Base-by-base conservation (phyloP, 306 rosid species). In the Echinosophora koreensis region DNA sequence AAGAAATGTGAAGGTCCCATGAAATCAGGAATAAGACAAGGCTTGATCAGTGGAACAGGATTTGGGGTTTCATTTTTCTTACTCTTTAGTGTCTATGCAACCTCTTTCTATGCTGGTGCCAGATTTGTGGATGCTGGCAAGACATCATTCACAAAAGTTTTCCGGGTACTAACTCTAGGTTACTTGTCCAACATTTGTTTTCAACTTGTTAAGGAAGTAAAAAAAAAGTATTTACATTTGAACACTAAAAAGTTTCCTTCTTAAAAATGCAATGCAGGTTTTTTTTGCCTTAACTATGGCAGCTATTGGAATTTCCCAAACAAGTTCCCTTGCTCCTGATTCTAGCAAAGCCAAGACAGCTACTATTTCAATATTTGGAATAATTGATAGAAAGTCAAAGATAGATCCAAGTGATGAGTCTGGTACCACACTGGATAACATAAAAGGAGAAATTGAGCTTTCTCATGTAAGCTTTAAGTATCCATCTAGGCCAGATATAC, bases 231-330 rank as follows among this genome's bases (percentile, higher is more conserved):
- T 46, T 13, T n/a, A 16, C 30, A 77, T 46, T 55, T 66, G 35
- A n/a, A 9, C 57, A 1, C 30, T 37, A 7, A 1, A 0, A 38
- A 6, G n/a, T 10, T 60, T 58, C 13, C 13, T 77, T 15, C 42
- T 17, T 4, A 64, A 46, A 46, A 47, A 34, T 76, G 58, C 42
- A 28, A 61, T 81, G 84, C 78, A 92, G 97, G 97, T 90, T 32
- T 84, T 85, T 84, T 84, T 90, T 74, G 93, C 97, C 77, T 86
- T 92, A 84, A 90, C 91, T 11, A 85, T 89, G 91, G 86, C 97
- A 49, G 90, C 95, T 17, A 16, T 85, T 4, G 96, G 87, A 35
- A 77, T 92, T 54, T 87, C 93, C 77, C 90, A 90, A 5, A 63
- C 90, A 46, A 85, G 97, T 83, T 81, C 89, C 1, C 42, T 90